Evolutionary conservation across 2,329 filamentous ascomycete genomes (phyloP), one percentile per base, ranked within the genome.

Genomic region (Sphaerulina populicola): DNA sequence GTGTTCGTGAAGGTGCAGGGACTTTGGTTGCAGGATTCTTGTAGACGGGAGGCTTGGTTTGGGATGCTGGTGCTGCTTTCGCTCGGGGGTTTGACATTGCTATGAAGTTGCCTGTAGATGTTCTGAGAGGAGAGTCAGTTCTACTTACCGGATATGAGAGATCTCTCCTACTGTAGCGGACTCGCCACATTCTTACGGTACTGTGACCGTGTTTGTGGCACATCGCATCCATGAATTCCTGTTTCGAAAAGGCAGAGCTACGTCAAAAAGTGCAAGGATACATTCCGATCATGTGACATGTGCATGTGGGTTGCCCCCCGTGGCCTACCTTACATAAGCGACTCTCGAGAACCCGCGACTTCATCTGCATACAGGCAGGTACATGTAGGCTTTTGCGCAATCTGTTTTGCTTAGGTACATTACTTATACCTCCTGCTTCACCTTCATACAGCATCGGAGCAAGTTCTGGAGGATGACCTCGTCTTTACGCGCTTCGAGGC

Each of bases 11-110:
- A 2, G 47, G 10, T 29, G 47, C 31, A 14, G 44, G 40, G 9
- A 37, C 37, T 51, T 56, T 58, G 18, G 38, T 37, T 36, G 52
- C 37, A 27, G 57, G 53, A 27, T 53, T 53, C 40, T 52, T 57
- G 7, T 51, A 44, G 29, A 52, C 38, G 4, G 58, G 52, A 3
- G 54, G 39, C 38, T 41, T 53, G 15, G 44, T 43, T 47, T 55
- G 54, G 9, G 52, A 27, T 27, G 51, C 31, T 12, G 54, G 51
- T 38, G 51, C 31, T 12, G 54, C 47, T 38, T 49, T 56, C 31
- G 51, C 47, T 47, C 54, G 47, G 36, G 51, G 27, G 8, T 50
- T 56, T 41, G 39, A 39, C 18, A 39, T 21, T 41, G 18, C 11
- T 23, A 18, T 41, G 6, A 27, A 8, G 39, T 23, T 41, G 18